phyloP scores from a whole-genome alignment of 495 filamentous ascomycete genomes.

The Hyaloscypha variabilis region DNA sequence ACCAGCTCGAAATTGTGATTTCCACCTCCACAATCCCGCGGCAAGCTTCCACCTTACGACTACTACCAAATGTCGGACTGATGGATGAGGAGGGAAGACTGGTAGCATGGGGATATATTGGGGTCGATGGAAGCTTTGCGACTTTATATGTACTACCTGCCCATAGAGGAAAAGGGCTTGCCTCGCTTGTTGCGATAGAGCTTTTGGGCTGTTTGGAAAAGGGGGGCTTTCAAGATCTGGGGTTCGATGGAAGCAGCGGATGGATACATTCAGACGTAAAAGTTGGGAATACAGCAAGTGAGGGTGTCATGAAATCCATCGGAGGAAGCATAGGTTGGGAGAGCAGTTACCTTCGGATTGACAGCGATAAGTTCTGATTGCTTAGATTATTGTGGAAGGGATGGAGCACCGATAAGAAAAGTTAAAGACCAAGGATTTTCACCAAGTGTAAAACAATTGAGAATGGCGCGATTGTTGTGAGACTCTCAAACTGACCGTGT shows the following conservation, averaged over 20 bases:
- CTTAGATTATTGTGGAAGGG: too few relatives aligned
- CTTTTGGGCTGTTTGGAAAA: constrained; percentile 24
- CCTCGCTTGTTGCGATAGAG: constrained; percentile 40
- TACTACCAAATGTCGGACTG: constrained; percentile 23
- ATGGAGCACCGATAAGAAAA: too few relatives aligned
- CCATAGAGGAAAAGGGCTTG: constrained; percentile 49
- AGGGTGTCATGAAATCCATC: constrained; percentile 52
- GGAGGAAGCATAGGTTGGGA: constrained; percentile 43
- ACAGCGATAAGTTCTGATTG: constrained; percentile 30
- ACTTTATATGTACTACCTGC: constrained; percentile 53
- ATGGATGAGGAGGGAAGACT: constrained; percentile 23
- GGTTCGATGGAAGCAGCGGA: constrained; percentile 30
- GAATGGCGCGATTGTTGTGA: too few relatives aligned
- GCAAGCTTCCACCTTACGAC: constrained; percentile 21
- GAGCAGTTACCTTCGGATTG: constrained; percentile 46
- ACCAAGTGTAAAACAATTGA: too few relatives aligned
- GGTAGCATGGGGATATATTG: constrained; percentile 42
- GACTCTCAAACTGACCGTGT: neutral
- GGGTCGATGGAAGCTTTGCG: constrained; percentile 47
- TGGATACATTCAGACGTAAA: constrained; percentile 53
- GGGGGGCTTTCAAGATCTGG: constrained; percentile 27
- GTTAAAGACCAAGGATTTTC: too few relatives aligned
- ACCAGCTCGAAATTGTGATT: constrained; percentile 28
- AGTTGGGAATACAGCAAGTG: constrained; percentile 46
- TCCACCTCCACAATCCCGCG: constrained; percentile 28